Percentiles rank a stretch among this genome's conserved stretches.
phyloP scores from a whole-genome alignment of 106 monocot species.

The Amphibolis antarctica region DNA sequence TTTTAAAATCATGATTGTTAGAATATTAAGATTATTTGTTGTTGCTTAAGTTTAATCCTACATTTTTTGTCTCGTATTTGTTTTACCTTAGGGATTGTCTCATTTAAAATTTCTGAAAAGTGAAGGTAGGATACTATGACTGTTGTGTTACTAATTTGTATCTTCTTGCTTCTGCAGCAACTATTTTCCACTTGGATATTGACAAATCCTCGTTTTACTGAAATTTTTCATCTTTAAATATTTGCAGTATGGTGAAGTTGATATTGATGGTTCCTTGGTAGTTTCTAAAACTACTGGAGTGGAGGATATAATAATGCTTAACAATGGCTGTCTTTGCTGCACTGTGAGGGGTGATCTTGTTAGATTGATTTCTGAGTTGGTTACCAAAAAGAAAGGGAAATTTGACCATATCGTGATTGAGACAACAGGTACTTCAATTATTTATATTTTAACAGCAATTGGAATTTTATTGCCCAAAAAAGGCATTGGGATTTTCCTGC shows the following conservation, averaged over 20 bases:
- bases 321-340: conserved; percentile 97
- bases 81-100: no score
- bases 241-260: conserved; percentile 85
- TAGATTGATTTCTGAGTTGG: conserved; percentile 83
- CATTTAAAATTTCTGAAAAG: no score
- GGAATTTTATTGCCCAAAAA: no score
- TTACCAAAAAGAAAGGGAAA: conserved; percentile 81
- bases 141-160: no score
- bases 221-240: background rate
- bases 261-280: conserved; percentile 94
- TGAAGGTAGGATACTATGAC: no score
- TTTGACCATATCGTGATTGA: conserved; percentile 97
- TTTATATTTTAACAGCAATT: background rate
- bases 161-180: background rate
- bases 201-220: background rate
- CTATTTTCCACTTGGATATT: background rate
- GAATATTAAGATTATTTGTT: no score
- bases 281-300: conserved; percentile 74
- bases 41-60: no score
- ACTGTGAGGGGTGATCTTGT: conserved; percentile 98
- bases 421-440: conserved; percentile 63
- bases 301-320: conserved; percentile 96
- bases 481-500: no score
- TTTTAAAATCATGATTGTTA: no score
- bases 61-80: no score